These are phyloP conservation scores for Amphibolis antarctica DNA, from an alignment of 106 monocot species.

Conservation along the genomic window DNA sequence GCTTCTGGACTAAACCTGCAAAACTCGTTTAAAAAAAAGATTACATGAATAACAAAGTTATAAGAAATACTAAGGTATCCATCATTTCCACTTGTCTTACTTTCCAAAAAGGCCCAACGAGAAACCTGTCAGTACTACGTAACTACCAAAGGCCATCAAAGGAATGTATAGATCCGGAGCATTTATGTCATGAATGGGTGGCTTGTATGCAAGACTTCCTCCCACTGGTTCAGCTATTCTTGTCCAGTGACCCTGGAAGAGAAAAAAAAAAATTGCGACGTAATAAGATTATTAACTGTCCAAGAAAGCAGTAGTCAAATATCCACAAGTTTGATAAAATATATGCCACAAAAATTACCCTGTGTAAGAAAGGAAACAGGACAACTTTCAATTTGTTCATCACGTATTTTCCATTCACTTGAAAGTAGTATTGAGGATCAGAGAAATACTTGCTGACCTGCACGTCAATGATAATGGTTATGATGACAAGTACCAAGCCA, in stretches of 20 bases:
- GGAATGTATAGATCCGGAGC: constrained; percentile 41
- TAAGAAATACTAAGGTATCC: neutral
- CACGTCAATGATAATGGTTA: neutral
- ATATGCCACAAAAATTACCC: constrained; percentile 5
- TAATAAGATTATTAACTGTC: neutral
- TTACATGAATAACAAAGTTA: neutral
- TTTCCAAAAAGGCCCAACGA: constrained; percentile 26
- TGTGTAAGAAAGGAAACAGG: constrained; percentile 38
- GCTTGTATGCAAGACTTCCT: constrained; percentile 35
- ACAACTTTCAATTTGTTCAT: constrained; percentile 37
- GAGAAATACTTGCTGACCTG: constrained; percentile 38
- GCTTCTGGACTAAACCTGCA: constrained; percentile 30
- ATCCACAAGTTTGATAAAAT: too few relatives aligned
- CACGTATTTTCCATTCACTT: constrained; percentile 40
- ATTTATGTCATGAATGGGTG: constrained; percentile 38
- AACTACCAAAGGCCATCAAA: constrained; percentile 37
- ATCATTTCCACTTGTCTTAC: constrained; percentile 1
- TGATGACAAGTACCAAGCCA: neutral
- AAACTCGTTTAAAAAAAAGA: neutral
- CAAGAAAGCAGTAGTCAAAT: neutral
- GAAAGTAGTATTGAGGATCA: constrained; percentile 41
- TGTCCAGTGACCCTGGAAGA: constrained; percentile 41
- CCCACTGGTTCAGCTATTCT: constrained; percentile 41
- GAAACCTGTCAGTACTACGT: constrained; percentile 33
- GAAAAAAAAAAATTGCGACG: neutral